Percentiles rank a stretch among this genome's conserved stretches.
Evolutionary conservation across 306 rosid species (phyloP).

Genomic region (Casuarina cunninghamiana): DNA sequence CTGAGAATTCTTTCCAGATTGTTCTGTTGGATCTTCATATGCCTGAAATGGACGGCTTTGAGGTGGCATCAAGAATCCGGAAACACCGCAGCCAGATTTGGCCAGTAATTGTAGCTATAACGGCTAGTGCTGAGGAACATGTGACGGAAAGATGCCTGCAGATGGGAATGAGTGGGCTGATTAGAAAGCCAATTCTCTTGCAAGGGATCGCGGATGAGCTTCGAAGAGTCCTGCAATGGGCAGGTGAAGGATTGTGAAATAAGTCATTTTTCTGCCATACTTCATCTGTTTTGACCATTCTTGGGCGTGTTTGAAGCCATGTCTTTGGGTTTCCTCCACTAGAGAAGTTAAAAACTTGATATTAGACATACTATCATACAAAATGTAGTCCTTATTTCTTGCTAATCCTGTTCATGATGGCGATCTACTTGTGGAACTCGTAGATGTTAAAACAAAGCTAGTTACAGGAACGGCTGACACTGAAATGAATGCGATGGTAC

Average conservation of each 20-base stretch:
- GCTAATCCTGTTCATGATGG: slow-evolving; percentile 19
- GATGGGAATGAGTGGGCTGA: slow-evolving; percentile 74
- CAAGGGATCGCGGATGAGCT: slow-evolving; percentile 68
- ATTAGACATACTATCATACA: slow-evolving; percentile 15
- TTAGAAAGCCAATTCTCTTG: slow-evolving; percentile 68
- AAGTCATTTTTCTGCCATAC: background rate
- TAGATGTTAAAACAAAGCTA: background rate
- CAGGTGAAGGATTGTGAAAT: slow-evolving; percentile 47
- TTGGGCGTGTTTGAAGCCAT: slow-evolving; percentile 17
- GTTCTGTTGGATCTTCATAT: slow-evolving; percentile 75
- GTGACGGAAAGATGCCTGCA: slow-evolving; percentile 67
- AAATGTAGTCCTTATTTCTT: slow-evolving; percentile 17
- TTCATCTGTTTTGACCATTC: background rate
- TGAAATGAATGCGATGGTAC: background rate
- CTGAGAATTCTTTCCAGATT: slow-evolving; percentile 42
- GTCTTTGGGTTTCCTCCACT: slow-evolving; percentile 9
- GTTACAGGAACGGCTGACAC: background rate
- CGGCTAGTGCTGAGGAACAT: slow-evolving; percentile 65
- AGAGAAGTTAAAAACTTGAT: slow-evolving; percentile 15
- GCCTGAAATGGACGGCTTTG: slow-evolving; percentile 88
- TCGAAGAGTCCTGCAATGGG: slow-evolving; percentile 48
- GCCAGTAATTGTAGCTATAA: slow-evolving; percentile 74
- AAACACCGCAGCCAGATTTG: slow-evolving; percentile 50
- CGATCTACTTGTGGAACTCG: background rate
- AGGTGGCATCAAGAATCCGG: slow-evolving; percentile 62